Conservation (phyloP, 2,329 filamentous ascomycete genomes). For the Claviceps digitariae region DNA sequence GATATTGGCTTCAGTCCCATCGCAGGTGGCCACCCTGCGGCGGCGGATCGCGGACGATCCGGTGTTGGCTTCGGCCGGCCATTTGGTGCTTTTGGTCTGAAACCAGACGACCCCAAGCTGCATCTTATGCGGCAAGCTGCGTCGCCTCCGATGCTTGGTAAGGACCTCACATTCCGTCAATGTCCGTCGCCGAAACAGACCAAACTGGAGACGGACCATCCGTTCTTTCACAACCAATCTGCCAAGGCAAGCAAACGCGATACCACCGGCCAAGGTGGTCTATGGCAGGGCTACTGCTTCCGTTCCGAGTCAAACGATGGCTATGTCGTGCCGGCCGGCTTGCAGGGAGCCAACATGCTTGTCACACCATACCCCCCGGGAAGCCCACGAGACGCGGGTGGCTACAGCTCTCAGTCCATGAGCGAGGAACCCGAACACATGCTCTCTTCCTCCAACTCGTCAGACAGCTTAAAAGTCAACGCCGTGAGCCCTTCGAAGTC, state of each 20-base stretch:
- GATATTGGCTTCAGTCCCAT: neutral
- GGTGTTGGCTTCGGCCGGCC: constrained; percentile 25
- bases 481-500: constrained; percentile 8
- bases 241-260: constrained; percentile 38
- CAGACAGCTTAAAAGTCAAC: constrained; percentile 7
- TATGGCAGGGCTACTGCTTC: constrained; percentile 67
- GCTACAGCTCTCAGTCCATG: constrained; percentile 23
- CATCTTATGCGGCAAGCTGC: constrained; percentile 36
- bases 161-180: constrained; percentile 65
- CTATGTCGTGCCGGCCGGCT: constrained; percentile 27
- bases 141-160: constrained; percentile 79
- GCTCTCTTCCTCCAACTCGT: constrained; percentile 13
- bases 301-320: constrained; percentile 22
- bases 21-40: constrained; percentile 1
- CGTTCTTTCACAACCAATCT: constrained; percentile 33
- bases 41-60: constrained; percentile 1
- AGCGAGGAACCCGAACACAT: constrained; percentile 27
- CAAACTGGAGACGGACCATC: constrained; percentile 67
- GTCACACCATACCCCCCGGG: constrained; percentile 32
- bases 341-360: constrained; percentile 35
- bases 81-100: constrained; percentile 26
- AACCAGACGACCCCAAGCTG: constrained; percentile 26
- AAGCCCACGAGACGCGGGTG: constrained; percentile 29
- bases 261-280: constrained; percentile 44
- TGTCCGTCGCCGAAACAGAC: constrained; percentile 76